A percentile compares a stretch with the other conserved stretches of the same genome.
These are phyloP conservation scores for Fonsecaea pedrosoi DNA, from an alignment of 2,329 filamentous ascomycete species.

Conservation along the genomic window DNA sequence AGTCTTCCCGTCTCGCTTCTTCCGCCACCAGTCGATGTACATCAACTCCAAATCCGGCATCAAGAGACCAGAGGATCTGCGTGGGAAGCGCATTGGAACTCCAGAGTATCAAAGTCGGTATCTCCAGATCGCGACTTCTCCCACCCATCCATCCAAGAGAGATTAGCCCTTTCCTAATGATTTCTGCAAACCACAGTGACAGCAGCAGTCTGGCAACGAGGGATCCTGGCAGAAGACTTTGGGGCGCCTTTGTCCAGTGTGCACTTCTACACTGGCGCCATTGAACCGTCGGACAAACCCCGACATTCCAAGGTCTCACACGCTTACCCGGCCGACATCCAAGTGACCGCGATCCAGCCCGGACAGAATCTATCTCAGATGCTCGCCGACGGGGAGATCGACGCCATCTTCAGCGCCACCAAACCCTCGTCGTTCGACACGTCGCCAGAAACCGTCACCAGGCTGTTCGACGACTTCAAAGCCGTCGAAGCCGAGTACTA, in stretches of 20 bases:
- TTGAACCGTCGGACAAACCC: constrained; percentile 17
- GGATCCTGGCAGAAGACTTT: constrained; percentile 36
- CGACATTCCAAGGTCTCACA: constrained; percentile 39
- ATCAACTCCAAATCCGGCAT: constrained; percentile 25
- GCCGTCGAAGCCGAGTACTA: constrained; percentile 37
- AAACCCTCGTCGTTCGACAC: constrained; percentile 34
- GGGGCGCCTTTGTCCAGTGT: constrained; percentile 30
- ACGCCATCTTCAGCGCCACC: constrained; percentile 39
- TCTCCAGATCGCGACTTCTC: neutral
- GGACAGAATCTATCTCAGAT: constrained; percentile 34
- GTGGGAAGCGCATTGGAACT: constrained; percentile 33
- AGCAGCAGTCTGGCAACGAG: constrained; percentile 37
- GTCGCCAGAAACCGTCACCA: constrained; percentile 21
- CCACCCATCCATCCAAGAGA: neutral
- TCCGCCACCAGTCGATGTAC: constrained; percentile 29
- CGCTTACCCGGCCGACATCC: constrained; percentile 40
- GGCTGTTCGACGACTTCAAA: constrained; percentile 37
- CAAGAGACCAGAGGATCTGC: constrained; percentile 32
- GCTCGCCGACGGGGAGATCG: constrained; percentile 37
- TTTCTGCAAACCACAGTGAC: constrained; percentile 28
- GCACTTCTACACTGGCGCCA: constrained; percentile 28
- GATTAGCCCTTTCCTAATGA: neutral
- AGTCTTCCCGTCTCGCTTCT: constrained; percentile 40
- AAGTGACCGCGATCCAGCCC: constrained; percentile 14
- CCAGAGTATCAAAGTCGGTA: constrained; percentile 34